Evolutionary conservation across 1,284 basidiomycete genomes (phyloP), one percentile per base, ranked within the genome.

Genomic region (Farysia itapuensis): DNA sequence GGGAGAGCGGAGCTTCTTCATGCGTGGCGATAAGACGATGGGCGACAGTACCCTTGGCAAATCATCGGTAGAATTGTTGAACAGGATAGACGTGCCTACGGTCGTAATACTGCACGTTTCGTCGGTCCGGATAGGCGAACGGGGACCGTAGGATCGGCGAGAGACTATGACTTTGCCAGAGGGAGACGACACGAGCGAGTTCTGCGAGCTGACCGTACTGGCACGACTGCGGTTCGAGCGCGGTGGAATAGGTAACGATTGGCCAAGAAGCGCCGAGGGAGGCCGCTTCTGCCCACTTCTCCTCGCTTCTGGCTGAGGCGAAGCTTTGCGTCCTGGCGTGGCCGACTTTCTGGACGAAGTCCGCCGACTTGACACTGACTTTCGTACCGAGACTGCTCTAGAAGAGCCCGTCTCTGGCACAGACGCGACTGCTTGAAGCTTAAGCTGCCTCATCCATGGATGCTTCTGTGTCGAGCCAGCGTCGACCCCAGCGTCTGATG

Each of bases 371-470:
- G n/a, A n/a, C n/a, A n/a, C n/a, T n/a, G n/a, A n/a, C n/a, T n/a
- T n/a, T n/a, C n/a, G n/a, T n/a, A n/a, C n/a, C n/a, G n/a, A n/a
- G n/a, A n/a, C n/a, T n/a, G n/a, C n/a, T n/a, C n/a, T n/a, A n/a
- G n/a, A n/a, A n/a, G n/a, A n/a, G n/a, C n/a, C n/a, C n/a, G n/a
- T n/a, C n/a, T n/a, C n/a, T n/a, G n/a, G n/a, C n/a, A n/a, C n/a
- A n/a, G 26, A 28, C 26, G 26, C 26, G 26, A 11, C 11, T n/a
- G 9, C 31, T 18, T 37, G 35, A 2, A 60, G 43, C 23, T 60
- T 47, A 0, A 60, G 46, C 42, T 60, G 50, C 30, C 44, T 49
- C 57, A 60, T 53, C 57, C 57, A 60, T 1, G 57, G 57, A 34
- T 60, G 57, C 3, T 46, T 41, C 7, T 30, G 36, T n/a, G 53